Evolutionary conservation across 2,329 filamentous ascomycete species (phyloP), one percentile per base, ranked within the genome.

Genomic region (Elsinoe arachidis): DNA sequence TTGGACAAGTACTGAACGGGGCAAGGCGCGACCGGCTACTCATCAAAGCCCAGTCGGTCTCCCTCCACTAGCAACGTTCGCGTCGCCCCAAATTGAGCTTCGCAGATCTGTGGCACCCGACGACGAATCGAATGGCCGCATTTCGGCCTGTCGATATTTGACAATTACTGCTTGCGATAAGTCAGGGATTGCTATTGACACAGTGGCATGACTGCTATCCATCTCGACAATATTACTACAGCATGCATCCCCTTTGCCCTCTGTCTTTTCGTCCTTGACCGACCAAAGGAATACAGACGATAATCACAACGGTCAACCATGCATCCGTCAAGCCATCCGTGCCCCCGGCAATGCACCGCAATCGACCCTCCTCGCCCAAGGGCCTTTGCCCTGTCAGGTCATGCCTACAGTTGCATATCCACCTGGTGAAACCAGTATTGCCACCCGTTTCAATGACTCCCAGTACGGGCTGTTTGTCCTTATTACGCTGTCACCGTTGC

Each of bases 241-340:
- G 26, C 26, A 30, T 30, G 37, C 37, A 39, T 5, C 14, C 4
- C 37, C 9, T 39, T 10, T 7, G 5, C 14, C 9, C 37, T 1
- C 17, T 2, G n/a, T 9, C 14, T 39, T 39, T 17, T 12, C 26
- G 14, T 11, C 46, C 21, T 9, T 15, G 7, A 23, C 15, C 30
- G 46, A 46, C 41, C 41, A 46, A 46, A 46, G 41, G 35, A 53
- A 53, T 53, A 53, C 49, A 53, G 35, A 53, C 49, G 49, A 53
- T 53, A 53, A 53, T 39, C 15, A 19, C 49, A 53, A 53, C 49
- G 49, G 49, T 26, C 33, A 21, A 39, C 49, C 49, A 53, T 51
- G 23, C 49, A 53, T 53, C 49, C 49, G 49, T 53, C 49, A 37
- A 53, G 49, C 49, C 49, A 53, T 53, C 49, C 49, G 49, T 53